phyloP scores from a whole-genome alignment of 2,329 filamentous ascomycete genomes.

The Truncatella angustata region DNA sequence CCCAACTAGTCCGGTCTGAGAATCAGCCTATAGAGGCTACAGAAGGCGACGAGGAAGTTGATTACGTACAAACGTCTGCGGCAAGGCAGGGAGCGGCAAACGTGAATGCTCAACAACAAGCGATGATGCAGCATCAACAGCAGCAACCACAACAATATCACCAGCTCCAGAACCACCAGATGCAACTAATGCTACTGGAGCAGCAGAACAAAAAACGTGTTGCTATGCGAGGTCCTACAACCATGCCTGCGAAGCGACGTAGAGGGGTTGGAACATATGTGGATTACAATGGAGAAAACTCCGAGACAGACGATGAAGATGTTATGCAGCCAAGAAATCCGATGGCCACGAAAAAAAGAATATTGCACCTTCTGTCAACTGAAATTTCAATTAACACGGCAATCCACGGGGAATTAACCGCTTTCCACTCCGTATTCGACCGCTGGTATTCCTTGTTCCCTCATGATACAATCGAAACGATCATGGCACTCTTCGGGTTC shows the following conservation, averaged over 20 bases:
- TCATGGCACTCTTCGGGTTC: constrained; percentile 59
- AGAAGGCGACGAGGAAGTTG: constrained; percentile 38
- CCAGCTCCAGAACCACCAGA: neutral
- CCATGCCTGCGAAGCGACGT: neutral
- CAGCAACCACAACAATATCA: neutral
- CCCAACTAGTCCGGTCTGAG: constrained; percentile 35
- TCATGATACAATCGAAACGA: constrained; percentile 56
- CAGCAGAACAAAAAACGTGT: neutral
- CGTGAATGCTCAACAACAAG: neutral
- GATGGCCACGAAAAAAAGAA: constrained; percentile 42
- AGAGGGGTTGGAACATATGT: no score
- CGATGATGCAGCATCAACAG: neutral
- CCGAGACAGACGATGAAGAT: constrained; percentile 15
- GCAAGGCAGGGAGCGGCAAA: neutral
- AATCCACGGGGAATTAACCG: constrained; percentile 43
- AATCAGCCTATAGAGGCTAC: constrained; percentile 17
- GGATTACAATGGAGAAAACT: neutral
- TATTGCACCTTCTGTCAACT: constrained; percentile 47
- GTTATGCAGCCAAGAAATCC: constrained; percentile 26
- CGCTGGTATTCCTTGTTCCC: constrained; percentile 42
- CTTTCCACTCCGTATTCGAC: constrained; percentile 44
- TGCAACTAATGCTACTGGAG: neutral
- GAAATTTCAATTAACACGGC: constrained; percentile 45
- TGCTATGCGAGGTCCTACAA: neutral
- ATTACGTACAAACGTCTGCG: constrained; percentile 21